These are phyloP conservation scores for Nigrograna mackinnonii DNA, from an alignment of 2,329 filamentous ascomycete species.

Conservation along the genomic window DNA sequence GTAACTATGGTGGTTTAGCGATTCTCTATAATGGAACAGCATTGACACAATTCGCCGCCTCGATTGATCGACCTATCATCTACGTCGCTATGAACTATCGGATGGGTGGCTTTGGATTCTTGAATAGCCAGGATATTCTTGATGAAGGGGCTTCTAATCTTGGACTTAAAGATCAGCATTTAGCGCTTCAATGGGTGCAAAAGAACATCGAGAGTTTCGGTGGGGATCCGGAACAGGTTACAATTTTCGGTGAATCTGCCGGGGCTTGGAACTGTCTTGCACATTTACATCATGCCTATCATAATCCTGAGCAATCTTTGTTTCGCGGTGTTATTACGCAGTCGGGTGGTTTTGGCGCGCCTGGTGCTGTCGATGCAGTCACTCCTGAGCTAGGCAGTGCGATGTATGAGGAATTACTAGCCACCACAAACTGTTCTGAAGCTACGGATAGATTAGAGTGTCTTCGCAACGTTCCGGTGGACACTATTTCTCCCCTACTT, in stretches of 20 bases:
- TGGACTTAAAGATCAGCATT: conserved; percentile 44
- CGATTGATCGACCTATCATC: conserved; percentile 47
- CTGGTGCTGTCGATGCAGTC: conserved; percentile 35
- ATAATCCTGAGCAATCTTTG: conserved; percentile 51
- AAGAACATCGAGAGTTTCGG: conserved; percentile 44
- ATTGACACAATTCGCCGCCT: conserved; percentile 51
- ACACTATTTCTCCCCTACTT: no score
- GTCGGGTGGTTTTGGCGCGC: conserved; percentile 44
- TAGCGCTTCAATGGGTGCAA: conserved; percentile 43
- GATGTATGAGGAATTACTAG: not conserved
- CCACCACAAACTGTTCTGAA: conserved; percentile 22
- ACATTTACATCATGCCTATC: conserved; percentile 49
- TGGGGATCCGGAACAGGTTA: conserved; percentile 41
- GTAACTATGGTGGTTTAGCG: conserved; percentile 46
- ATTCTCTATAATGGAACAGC: conserved; percentile 45
- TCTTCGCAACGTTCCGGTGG: conserved; percentile 64
- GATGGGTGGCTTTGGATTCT: conserved; percentile 45
- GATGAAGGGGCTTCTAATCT: conserved; percentile 50
- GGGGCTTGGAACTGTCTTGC: conserved; percentile 47
- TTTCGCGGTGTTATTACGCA: conserved; percentile 54
- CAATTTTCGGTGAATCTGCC: conserved; percentile 43
- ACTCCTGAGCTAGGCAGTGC: conserved; percentile 15
- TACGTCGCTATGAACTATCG: conserved; percentile 41
- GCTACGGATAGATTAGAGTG: conserved; percentile 30
- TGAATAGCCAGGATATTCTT: conserved; percentile 35